phyloP scores from a whole-genome alignment of 2,329 filamentous ascomycete species.

The Scytalidium lignicola region DNA sequence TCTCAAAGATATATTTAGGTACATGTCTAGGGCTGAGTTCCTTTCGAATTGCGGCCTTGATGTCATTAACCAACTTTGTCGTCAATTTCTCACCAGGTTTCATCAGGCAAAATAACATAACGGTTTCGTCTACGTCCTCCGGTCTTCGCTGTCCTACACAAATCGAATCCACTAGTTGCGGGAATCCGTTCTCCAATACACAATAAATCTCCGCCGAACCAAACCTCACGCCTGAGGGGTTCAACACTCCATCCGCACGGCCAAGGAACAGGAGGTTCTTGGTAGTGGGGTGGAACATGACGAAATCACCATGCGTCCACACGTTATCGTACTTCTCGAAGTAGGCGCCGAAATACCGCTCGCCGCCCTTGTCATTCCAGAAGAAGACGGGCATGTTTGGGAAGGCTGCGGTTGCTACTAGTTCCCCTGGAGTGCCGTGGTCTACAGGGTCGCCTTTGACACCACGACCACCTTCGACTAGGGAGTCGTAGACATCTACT shows the following conservation, averaged over 20 bases:
- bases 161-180: constrained; percentile 63
- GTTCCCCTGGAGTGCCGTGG: constrained; percentile 64
- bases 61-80: constrained; percentile 44
- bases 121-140: constrained; percentile 49
- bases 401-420: constrained; percentile 66
- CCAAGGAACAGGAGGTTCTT: constrained; percentile 62
- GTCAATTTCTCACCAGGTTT: constrained; percentile 53
- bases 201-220: constrained; percentile 77
- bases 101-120: constrained; percentile 57
- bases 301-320: constrained; percentile 83
- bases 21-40: constrained; percentile 71
- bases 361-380: constrained; percentile 45
- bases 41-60: constrained; percentile 60
- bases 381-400: constrained; percentile 70
- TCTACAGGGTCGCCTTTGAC: constrained; percentile 36
- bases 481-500: constrained; percentile 57
- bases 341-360: constrained; percentile 50
- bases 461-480: constrained; percentile 41
- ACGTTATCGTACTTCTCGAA: constrained; percentile 60
- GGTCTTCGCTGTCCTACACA: constrained; percentile 74
- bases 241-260: constrained; percentile 72
- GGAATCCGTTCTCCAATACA: constrained; percentile 63
- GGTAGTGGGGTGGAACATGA: constrained; percentile 63
- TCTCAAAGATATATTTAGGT: constrained; percentile 73
- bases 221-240: constrained; percentile 74